Evolutionary conservation across 768 basidiomycete species (phyloP), one percentile per base, ranked within the genome.

Genomic region (Tylopilus subfusipes): DNA sequence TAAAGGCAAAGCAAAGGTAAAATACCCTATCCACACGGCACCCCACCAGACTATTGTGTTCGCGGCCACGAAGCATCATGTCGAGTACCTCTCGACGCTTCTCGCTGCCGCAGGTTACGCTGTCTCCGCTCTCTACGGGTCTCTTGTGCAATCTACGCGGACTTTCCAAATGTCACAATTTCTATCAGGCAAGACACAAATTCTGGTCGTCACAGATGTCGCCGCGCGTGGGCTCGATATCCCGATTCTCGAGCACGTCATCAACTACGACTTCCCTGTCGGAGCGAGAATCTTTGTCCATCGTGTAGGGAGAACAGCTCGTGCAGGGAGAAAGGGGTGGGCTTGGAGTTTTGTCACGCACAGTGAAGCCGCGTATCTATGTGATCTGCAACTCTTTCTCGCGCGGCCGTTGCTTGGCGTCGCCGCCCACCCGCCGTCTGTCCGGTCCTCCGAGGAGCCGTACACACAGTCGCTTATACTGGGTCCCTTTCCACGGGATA

Each of bases 161-260:
- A 84, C 85, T 27, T 82, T 81, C 57, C 94, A 98, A 64, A 93
- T 99, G 87, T 86, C 90, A 55, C 82, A 83, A 55, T 99, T 99
- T 73, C 84, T 94, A 22, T 78, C 82, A 13, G 89, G 90, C 1
- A 67, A 76, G 29, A 90, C 93, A 0, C 88, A 78, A 58, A 79
- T 99, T 44, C 77, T 99, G 24, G 94, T 98, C 33, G 97, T 98
- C 40, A 99, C 97, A 0, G 97, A 99, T 65, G 93, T 99, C 38
- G 97, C 97, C 19, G 97, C 97, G 14, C 88, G 97, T 60, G 97
- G 97, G 64, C 93, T 99, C 62, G 97, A 99, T 73, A 95, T 99
- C 31, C 97, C 97, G 5, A 80, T 98, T 38, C 80, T 99, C 57
- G 93, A 95, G 68, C 91, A 98, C 66, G 97, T 99, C 31, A 78